phyloP scores from a whole-genome alignment of 148 eudicot genomes.

The Rhododendron griersonianum region DNA sequence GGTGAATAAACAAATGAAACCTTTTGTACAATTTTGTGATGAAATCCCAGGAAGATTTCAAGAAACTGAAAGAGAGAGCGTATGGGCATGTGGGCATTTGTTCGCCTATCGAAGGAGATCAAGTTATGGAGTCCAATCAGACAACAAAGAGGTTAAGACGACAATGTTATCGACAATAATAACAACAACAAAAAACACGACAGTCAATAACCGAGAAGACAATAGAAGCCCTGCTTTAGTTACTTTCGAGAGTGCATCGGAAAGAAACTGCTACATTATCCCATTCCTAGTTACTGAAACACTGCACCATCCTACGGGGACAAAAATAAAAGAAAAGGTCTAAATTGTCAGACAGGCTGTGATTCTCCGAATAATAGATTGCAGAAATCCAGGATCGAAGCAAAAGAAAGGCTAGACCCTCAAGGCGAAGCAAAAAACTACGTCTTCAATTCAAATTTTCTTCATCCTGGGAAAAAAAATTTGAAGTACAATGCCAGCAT shows the following conservation, averaged over 20 bases:
- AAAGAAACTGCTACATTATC: neutral
- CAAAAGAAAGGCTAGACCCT: constrained; percentile 1
- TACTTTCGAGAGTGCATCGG: neutral
- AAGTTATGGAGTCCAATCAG: neutral
- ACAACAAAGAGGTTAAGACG: neutral
- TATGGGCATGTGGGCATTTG: too few relatives aligned
- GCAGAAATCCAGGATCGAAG: neutral
- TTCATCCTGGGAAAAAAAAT: neutral
- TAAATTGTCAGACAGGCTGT: neutral
- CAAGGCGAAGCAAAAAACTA: neutral
- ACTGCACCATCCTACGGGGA: neutral
- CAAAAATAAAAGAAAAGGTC: neutral
- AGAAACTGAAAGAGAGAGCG: neutral
- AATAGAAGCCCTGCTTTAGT: neutral
- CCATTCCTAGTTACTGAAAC: neutral
- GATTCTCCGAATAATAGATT: neutral
- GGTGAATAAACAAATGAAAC: neutral
- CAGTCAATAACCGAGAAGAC: neutral
- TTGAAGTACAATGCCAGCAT: neutral
- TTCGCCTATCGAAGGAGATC: neutral
- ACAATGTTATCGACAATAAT: neutral
- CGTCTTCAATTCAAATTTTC: constrained; percentile 3
- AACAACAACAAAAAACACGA: neutral
- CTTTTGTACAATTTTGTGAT: neutral
- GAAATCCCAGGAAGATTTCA: neutral